Base-by-base conservation (phyloP, 2,329 filamentous ascomycete species). In the Aspergillus novoparasiticus region DNA sequence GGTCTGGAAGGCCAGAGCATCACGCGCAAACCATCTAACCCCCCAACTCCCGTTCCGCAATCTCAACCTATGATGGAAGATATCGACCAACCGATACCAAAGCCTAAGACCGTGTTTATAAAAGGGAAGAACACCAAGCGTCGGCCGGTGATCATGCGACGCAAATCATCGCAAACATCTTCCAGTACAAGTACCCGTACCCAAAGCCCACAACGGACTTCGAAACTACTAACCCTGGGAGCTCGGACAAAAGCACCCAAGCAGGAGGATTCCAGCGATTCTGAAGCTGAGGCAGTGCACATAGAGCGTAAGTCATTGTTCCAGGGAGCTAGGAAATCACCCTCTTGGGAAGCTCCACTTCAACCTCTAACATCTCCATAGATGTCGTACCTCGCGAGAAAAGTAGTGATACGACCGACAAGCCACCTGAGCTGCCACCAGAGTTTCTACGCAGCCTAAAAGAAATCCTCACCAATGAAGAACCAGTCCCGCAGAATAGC, bases 111-210 rank as follows among this genome's bases (percentile, higher is more conserved):
- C 2, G 64, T 72, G 21, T 68, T 75, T 45, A 67, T 75, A 8
- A 75, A 74, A 57, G 66, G 64, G 10, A 75, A 73, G 51, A 55
- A 60, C 16, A 63, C 64, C 8, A 74, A 70, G 60, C 73, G 72
- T 55, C 75, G 75, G 16, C 74, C 76, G 8, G 69, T 74, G 4
- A 63, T 75, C 14, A 69, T 71, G 57, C 73, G 76, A 39, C 74
- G 75, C 62, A 78, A 75, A 63, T 79, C 77, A 9, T 76, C 76
- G 6, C 76, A 78, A 60, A 62, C 71, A 19, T 68, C 72, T 10
- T 71, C 72, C n/a, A 53, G 59, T 19, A 53, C 65, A 43, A 63
- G 58, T 30, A 66, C 59, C 9, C 65, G 62, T 26, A 56, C 50
- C 23, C 63, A 66, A 48, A 69, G 66, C 21, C 64, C 63, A 12